Evolutionary conservation across 1,284 basidiomycete species (phyloP), one percentile per base, ranked within the genome.

Genomic region (Pseudozyma sp.): DNA sequence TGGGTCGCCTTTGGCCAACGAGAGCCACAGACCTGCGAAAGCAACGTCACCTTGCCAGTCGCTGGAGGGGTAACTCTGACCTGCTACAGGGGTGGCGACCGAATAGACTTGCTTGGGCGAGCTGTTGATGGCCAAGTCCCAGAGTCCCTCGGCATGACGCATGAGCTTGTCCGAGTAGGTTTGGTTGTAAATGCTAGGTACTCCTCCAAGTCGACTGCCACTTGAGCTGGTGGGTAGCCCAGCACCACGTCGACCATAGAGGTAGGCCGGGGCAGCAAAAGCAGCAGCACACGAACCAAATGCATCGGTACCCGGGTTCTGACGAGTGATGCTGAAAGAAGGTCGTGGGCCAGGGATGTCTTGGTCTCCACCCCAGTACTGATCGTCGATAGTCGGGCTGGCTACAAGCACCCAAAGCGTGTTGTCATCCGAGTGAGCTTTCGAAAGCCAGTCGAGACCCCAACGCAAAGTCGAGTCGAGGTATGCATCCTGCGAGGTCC

Each of bases 371-470:
- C 95, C 93, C 93, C 93, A 95, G 62, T 95, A 97, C 3, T 88
- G 87, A 75, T 93, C 89, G 84, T 95, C 92, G 31, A 89, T 78
- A 52, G 89, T 82, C 88, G 90, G 87, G 59, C 89, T 87, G 36
- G 89, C 93, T 43, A 96, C 89, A 84, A 93, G 91, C 42, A 95
- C 92, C 77, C 90, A 93, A 38, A 97, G 88, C 0, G 90, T 91
- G 63, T 90, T 88, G 35, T 90, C 87, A 16, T 89, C 87, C 0
- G 94, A 90, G 85, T 96, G 93, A 4, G 92, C 93, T 91, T 92
- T 93, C 54, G 94, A 92, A 49, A 96, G 86, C 93, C 93, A 97
- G 85, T 94, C 92, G 50, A 94, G 89, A 34, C 93, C 92, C 92
- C 93, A 95, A 63, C 94, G 90, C 50, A 84, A 76, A 5, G 76